phyloP scores from a whole-genome alignment of 495 filamentous ascomycete species.

The Podospora pseudocomata region DNA sequence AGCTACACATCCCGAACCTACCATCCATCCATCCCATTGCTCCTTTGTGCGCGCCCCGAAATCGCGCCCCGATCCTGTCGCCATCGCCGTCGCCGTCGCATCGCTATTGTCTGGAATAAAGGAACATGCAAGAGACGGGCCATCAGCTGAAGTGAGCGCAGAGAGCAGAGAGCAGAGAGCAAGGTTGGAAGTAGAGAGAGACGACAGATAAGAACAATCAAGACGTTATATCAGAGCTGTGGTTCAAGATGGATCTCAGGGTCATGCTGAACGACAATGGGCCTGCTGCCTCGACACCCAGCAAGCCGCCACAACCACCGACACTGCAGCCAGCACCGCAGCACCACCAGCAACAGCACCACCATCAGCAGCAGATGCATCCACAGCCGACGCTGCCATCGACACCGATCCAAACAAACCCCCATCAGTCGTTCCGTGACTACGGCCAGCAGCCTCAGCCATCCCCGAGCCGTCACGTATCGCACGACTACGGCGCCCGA shows the following conservation, averaged over 20 bases:
- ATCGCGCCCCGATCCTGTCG: background rate
- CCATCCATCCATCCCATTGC: constrained; percentile 9
- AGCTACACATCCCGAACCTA: constrained; percentile 5
- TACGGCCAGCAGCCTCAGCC: constrained; percentile 39
- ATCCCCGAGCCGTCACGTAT: constrained; percentile 39
- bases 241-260: constrained; percentile 52
- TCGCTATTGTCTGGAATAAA: constrained; percentile 12
- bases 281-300: constrained; percentile 27
- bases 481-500: constrained; percentile 40
- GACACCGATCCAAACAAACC: constrained; percentile 44
- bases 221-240: background rate
- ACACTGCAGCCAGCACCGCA: constrained; percentile 23
- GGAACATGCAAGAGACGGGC: constrained; percentile 16
- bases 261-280: constrained; percentile 51
- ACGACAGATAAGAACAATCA: background rate
- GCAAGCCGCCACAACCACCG: constrained; percentile 27
- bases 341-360: constrained; percentile 27
- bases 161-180: background rate
- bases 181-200: constrained; percentile 7
- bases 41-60: constrained; percentile 5
- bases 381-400: constrained; percentile 39
- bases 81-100: background rate
- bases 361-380: constrained; percentile 23
- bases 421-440: constrained; percentile 47
- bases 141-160: constrained; percentile 2